Evolutionary conservation across 2,329 filamentous ascomycete species (phyloP).

Genomic region (Trichoderma gracile): DNA sequence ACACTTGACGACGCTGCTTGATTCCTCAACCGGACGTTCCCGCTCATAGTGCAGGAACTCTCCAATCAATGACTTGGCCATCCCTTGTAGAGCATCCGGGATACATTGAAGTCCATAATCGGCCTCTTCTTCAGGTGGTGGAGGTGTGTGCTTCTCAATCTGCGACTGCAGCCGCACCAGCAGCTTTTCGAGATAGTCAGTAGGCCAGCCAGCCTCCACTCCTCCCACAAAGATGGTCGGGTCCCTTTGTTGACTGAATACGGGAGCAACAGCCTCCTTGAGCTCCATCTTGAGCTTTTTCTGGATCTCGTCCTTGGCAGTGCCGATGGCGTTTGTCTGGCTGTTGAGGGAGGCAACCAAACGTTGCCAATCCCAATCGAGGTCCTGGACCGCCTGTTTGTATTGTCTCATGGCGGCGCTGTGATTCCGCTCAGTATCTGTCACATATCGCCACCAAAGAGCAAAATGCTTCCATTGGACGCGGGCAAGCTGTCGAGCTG

Average conservation of each 20-base stretch:
- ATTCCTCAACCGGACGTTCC: too few relatives aligned
- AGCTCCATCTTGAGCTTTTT: not conserved
- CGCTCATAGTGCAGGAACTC: too few relatives aligned
- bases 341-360: not conserved
- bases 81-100: too few relatives aligned
- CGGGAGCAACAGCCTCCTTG: slow-evolving; percentile 13
- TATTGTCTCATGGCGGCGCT: not conserved
- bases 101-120: too few relatives aligned
- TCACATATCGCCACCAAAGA: slow-evolving; percentile 43
- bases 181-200: slow-evolving; percentile 25
- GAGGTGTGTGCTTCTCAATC: not conserved
- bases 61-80: too few relatives aligned
- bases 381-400: not conserved
- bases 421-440: slow-evolving; percentile 23
- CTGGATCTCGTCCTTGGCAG: not conserved
- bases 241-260: slow-evolving; percentile 38
- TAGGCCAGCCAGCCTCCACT: slow-evolving; percentile 42
- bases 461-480: slow-evolving; percentile 44
- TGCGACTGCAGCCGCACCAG: not conserved
- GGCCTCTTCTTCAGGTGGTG: too few relatives aligned
- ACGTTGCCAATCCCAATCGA: not conserved
- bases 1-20: too few relatives aligned
- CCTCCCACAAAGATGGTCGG: slow-evolving; percentile 43
- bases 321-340: not conserved
- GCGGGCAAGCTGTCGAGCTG: slow-evolving; percentile 11